A percentile compares a stretch with the other conserved stretches of the same genome.
These are phyloP conservation scores for Daldinia childiae DNA, from an alignment of 495 filamentous ascomycete genomes.

Conservation along the genomic window DNA sequence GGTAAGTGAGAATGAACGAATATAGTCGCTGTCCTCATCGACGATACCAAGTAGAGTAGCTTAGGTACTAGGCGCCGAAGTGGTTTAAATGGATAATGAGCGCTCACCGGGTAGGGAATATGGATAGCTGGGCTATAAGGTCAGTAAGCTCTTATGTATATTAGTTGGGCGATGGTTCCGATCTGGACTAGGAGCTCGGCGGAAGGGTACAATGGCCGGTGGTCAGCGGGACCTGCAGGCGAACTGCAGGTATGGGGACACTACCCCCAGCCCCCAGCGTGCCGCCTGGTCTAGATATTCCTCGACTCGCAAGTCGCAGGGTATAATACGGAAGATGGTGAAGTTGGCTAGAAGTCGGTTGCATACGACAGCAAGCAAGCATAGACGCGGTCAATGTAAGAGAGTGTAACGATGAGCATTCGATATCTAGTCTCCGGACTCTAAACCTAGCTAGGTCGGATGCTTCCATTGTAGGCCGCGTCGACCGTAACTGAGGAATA, in stretches of 20 bases:
- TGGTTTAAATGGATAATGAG: slow-evolving; percentile 9
- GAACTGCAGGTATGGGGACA: slow-evolving; percentile 22
- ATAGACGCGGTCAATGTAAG: slow-evolving; percentile 24
- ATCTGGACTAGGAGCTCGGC: slow-evolving; percentile 35
- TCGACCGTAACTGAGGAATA: slow-evolving; percentile 11
- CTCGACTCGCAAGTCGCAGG: slow-evolving; percentile 26
- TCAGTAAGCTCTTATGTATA: slow-evolving; percentile 32
- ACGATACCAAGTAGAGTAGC: slow-evolving; percentile 3
- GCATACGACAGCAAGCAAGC: slow-evolving; percentile 21
- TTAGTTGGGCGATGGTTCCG: slow-evolving; percentile 21
- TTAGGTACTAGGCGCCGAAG: slow-evolving; percentile 6
- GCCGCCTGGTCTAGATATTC: slow-evolving; percentile 17
- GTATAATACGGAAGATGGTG: slow-evolving; percentile 15
- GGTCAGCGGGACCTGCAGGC: slow-evolving; percentile 39
- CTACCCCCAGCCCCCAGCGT: slow-evolving; percentile 15
- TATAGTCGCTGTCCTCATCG: slow-evolving; percentile 12
- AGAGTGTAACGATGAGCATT: slow-evolving; percentile 10
- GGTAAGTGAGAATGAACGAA: slow-evolving; percentile 30
- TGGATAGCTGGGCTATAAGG: slow-evolving; percentile 8
- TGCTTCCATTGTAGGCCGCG: slow-evolving; percentile 17
- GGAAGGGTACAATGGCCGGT: slow-evolving; percentile 17
- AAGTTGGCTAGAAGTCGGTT: slow-evolving; percentile 24
- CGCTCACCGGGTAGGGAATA: slow-evolving; percentile 15
- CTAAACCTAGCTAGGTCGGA: slow-evolving; percentile 12
- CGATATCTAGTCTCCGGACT: slow-evolving; percentile 6